phyloP scores from a whole-genome alignment of 108 stramenopile genomes.

The Hondaea fermentalgiana region DNA sequence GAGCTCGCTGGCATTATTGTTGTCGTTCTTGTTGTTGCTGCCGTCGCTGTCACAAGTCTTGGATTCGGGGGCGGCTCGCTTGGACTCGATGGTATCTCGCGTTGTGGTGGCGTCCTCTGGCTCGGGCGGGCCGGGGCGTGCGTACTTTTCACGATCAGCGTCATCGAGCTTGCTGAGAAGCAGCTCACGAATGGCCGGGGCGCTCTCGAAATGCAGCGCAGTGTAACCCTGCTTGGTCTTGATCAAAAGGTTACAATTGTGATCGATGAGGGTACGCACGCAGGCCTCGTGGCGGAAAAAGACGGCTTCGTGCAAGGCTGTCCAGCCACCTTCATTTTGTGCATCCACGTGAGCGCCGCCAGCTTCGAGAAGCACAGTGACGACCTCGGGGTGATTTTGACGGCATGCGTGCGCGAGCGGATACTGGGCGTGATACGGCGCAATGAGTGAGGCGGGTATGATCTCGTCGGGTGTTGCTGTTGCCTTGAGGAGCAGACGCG shows the following conservation, averaged over 20 bases:
- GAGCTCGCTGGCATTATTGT: neutral
- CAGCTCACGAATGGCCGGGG: conserved; percentile 22
- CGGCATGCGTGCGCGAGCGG: conserved; percentile 45
- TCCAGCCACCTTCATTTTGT: conserved; percentile 41
- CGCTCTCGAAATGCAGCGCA: conserved; percentile 38
- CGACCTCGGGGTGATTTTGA: conserved; percentile 37
- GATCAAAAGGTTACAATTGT: conserved; percentile 38
- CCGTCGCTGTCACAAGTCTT: neutral
- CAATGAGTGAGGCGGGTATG: conserved; percentile 28
- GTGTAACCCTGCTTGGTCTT: conserved; percentile 38
- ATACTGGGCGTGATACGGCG: conserved; percentile 39
- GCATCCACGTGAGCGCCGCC: conserved; percentile 29
- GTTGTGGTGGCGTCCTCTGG: neutral
- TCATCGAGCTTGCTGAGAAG: conserved; percentile 28
- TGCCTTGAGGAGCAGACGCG: conserved; percentile 17
- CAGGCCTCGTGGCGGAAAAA: conserved; percentile 43
- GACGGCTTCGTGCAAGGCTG: conserved; percentile 52
- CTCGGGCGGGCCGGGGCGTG: neutral
- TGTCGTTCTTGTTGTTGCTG: no score
- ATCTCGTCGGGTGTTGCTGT: conserved; percentile 18
- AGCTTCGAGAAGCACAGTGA: conserved; percentile 27
- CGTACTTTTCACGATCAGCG: conserved; percentile 13
- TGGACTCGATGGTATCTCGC: neutral
- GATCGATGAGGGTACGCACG: conserved; percentile 35
- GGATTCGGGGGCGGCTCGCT: neutral